Evolutionary conservation across 805 yeast genomes (phyloP).

Genomic region (Cyberlindnera galapagoensis): DNA sequence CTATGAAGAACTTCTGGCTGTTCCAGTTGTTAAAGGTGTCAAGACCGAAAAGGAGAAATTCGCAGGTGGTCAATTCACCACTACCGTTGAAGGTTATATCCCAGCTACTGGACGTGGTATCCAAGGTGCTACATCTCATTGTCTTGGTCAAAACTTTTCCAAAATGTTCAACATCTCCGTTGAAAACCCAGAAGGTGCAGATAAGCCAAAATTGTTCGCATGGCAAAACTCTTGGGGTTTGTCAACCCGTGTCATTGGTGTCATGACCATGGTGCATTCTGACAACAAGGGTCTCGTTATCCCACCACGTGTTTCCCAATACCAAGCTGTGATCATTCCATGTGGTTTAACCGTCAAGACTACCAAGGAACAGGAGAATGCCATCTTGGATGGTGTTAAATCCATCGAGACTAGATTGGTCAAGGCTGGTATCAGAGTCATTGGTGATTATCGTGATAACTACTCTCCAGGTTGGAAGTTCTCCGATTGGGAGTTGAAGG

Average conservation of each 20-base stretch:
- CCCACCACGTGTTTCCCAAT: constrained; percentile 95
- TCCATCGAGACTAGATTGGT: constrained; percentile 57
- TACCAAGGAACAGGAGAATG: constrained; percentile 62
- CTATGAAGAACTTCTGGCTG: constrained; percentile 90
- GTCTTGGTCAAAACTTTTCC: constrained; percentile 95
- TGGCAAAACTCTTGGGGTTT: constrained; percentile 99
- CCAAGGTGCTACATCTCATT: constrained; percentile 98
- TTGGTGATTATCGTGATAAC: constrained; percentile 85
- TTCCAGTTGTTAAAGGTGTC: constrained; percentile 91
- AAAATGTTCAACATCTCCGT: constrained; percentile 96
- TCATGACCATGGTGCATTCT: constrained; percentile 97
- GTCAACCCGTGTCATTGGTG: constrained; percentile 98
- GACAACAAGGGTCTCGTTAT: constrained; percentile 97
- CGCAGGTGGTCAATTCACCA: constrained; percentile 95
- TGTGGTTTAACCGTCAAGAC: constrained; percentile 92
- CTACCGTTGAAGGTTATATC: constrained; percentile 94
- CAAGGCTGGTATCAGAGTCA: constrained; percentile 62
- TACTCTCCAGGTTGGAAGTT: constrained; percentile 99
- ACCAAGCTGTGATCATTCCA: constrained; percentile 89
- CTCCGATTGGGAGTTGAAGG: constrained; percentile 94
- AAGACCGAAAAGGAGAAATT: constrained; percentile 98
- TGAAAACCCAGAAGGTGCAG: constrained; percentile 90
- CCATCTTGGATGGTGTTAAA: constrained; percentile 64
- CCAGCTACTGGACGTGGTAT: constrained; percentile 99
- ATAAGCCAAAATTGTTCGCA: constrained; percentile 78